Evolutionary conservation across 163 green algal species (phyloP), one percentile per base, ranked within the genome.

Genomic region (Prototheca wickerhamii): DNA sequence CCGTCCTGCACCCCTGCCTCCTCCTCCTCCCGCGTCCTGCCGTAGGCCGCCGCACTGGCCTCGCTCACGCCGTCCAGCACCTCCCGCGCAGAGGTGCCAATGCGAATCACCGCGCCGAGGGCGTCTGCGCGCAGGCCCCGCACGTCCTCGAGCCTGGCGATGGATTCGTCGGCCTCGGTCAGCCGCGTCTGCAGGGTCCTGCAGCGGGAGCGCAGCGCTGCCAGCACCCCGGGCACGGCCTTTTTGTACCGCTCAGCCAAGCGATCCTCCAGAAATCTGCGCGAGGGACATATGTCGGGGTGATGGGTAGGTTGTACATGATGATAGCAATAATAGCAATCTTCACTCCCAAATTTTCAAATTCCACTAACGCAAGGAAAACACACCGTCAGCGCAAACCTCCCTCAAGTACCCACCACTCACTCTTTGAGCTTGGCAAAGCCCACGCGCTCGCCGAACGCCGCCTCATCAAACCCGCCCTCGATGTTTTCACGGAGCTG

Each of bases 391-490:
- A n/a, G n/a, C n/a, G 26, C 53, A 37, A 60, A 60, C 29, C 5
- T 40, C 15, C n/a, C 7, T 34, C 10, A 5, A 18, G 23, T 37
- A 20, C 28, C n/a, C 10, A 64, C 28, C 23, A 55, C 30, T 59
- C 44, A 96, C 83, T 79, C 84, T 37, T 89, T 90, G 4, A 96
- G 77, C 75, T 88, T 92, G 57, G 64, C 73, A 66, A 97, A 96
- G 20, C 91, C 91, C 26, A 97, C 86, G 59, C 83, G 81, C 18
- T 57, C 53, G 6, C 74, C 81, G 76, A 91, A 96, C 23, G 76
- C 76, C 64, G 90, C 82, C 71, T 96, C 87, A 58, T 97, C 90
- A 77, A 96, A 97, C 6, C 91, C 91, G 34, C 89, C 90, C 32
- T 78, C 77, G 26, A 97, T 85, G 29, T 71, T 61, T 1, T 82